Evolutionary conservation across 2,329 filamentous ascomycete genomes (phyloP), one percentile per base, ranked within the genome.

Genomic region (Pseudogymnoascus sp.): DNA sequence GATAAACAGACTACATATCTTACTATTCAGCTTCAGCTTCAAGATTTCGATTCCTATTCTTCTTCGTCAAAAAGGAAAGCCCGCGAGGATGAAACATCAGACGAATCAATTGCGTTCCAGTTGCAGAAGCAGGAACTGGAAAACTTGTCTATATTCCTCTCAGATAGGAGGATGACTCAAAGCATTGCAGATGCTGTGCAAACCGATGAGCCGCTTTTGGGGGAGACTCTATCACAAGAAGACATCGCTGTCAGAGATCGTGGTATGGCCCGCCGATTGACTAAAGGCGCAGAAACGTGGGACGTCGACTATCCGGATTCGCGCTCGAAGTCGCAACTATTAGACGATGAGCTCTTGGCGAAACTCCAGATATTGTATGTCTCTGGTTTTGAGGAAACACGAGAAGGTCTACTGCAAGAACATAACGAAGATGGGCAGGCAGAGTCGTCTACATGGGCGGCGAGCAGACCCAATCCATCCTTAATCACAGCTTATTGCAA

Each of bases 391-490:
- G 11, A 23, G 44, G 44, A 53, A 23, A 31, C 44, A 31, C 17
- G 21, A 31, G 10, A 23, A 53, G 17, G 5, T 21, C 26, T 53
- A 31, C 21, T 9, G 17, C 33, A 53, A 23, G 44, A 53, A 19
- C 21, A 53, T 6, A 31, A 13, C 11, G 9, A 53, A 53, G 26
- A 38, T 38, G 17, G 4, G 17, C n/a, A 47, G 13, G 42, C 64
- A 53, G 66, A 67, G n/a, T 64, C 60, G 3, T 68, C 64, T 8
- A 47, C 7, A 21, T 61, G 60, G 60, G 64, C 62, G 21, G 60
- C 60, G 9, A 19, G 31, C 5, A 44, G 35, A 4, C 60, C 60
- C 28, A 57, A 9, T 19, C 7, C 10, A 28, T 61, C 10, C 42
- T 23, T 5, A 62, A 35, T 50, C 36, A 36, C 7, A 61, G 31